These are phyloP conservation scores for Aspergillus felis DNA, from an alignment of 2,329 filamentous ascomycete species.

Conservation along the genomic window DNA sequence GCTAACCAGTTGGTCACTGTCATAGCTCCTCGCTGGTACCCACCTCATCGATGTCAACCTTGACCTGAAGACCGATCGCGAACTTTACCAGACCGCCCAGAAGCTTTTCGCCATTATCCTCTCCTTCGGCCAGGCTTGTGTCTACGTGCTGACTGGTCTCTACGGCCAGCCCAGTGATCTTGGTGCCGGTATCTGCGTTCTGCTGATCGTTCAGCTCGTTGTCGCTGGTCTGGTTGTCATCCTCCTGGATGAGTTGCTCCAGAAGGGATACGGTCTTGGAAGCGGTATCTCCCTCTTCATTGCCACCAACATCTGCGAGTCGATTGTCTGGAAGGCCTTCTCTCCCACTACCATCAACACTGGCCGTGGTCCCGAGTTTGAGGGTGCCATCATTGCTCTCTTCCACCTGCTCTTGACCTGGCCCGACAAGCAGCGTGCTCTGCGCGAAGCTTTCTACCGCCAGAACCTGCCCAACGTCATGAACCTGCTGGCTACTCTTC, in stretches of 20 bases:
- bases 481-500: constrained; percentile 90
- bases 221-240: constrained; percentile 98
- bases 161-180: constrained; percentile 96
- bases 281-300: constrained; percentile 99
- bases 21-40: constrained; percentile 85
- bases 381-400: constrained; percentile 95
- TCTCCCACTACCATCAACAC: constrained; percentile 99
- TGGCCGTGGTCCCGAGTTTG: constrained; percentile 96
- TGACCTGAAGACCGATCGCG: constrained; percentile 98
- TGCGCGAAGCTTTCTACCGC: constrained; percentile 98
- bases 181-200: constrained; percentile 95
- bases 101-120: constrained; percentile 98
- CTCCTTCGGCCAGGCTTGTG: constrained; percentile 93
- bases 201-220: constrained; percentile 95
- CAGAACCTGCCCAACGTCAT: constrained; percentile 99
- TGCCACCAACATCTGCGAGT: constrained; percentile 99
- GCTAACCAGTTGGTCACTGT: constrained; percentile 12
- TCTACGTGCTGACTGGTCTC: constrained; percentile 96
- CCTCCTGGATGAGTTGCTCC: constrained; percentile 95
- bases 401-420: constrained; percentile 98
- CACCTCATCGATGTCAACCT: constrained; percentile 99
- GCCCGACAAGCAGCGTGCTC: constrained; percentile 98
- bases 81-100: constrained; percentile 99
- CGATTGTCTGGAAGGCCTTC: constrained; percentile 99
- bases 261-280: constrained; percentile 98